phyloP scores from a whole-genome alignment of 1,139 yeast genomes.

The Magnusiomyces tetraspermus region DNA sequence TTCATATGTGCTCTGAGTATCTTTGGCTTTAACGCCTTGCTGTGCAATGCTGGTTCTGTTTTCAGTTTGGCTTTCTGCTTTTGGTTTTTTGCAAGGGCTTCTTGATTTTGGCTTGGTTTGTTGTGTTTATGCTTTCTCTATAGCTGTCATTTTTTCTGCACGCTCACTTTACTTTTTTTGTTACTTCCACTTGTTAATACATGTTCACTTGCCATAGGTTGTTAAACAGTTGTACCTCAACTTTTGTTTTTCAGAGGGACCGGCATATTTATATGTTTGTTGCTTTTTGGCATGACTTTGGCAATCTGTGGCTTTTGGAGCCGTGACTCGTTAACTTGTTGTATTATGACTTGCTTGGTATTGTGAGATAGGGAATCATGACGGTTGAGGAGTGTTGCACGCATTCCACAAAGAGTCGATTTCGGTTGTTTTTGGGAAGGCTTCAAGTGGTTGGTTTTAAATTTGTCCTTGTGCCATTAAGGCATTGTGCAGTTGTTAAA shows the following conservation, averaged over 20 bases:
- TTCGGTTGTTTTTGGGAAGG: background rate
- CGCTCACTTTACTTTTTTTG: background rate
- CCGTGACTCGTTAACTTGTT: background rate
- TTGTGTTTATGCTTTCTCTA: background rate
- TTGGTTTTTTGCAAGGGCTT: background rate
- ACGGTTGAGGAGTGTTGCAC: background rate
- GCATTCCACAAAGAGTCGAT: background rate
- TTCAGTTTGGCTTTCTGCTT: background rate
- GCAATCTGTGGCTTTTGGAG: background rate
- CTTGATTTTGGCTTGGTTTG: background rate
- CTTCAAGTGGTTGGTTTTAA: background rate
- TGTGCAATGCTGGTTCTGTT: background rate
- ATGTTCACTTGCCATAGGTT: background rate
- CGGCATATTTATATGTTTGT: conserved; percentile 2
- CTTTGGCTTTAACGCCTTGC: background rate
- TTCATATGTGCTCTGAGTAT: background rate
- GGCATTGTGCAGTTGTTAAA: background rate
- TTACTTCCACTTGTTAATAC: background rate
- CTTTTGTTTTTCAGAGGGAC: conserved; percentile 4
- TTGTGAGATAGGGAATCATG: conserved; percentile 1
- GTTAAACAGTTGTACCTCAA: conserved; percentile 4
- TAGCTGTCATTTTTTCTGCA: background rate
- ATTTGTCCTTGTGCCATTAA: background rate
- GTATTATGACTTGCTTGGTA: background rate
- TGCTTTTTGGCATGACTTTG: conserved; percentile 7